Evolutionary conservation across 192 early-diverging fungal species (phyloP).

Genomic region (Backusella tarrabulga): DNA sequence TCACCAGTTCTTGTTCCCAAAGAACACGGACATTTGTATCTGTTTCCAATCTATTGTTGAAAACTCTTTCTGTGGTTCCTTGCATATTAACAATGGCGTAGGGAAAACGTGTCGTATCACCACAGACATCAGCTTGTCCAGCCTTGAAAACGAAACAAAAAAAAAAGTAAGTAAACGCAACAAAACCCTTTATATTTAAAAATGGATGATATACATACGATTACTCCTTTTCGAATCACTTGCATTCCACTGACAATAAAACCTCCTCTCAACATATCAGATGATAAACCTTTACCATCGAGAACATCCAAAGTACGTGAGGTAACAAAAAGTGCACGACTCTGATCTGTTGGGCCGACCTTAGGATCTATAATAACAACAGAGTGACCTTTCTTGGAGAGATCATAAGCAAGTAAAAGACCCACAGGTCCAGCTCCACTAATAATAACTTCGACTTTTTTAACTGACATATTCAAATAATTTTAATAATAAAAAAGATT

Average conservation of each 20-base stretch:
- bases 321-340: conserved; percentile 18
- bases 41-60: neutral
- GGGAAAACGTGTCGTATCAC: conserved; percentile 15
- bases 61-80: conserved; percentile 13
- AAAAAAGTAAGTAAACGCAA: neutral
- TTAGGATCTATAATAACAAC: conserved; percentile 14
- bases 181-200: too few relatives aligned
- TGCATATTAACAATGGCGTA: conserved; percentile 18
- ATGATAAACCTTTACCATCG: neutral
- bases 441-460: conserved; percentile 16
- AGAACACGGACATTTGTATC: neutral
- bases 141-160: neutral
- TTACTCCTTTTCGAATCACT: neutral
- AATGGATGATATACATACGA: neutral
- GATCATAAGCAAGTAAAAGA: conserved; percentile 18
- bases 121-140: neutral
- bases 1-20: conserved; percentile 15
- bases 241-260: neutral
- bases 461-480: neutral
- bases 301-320: conserved; percentile 20
- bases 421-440: conserved; percentile 29
- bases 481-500: too few relatives aligned
- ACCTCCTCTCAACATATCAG: neutral
- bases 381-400: conserved; percentile 11
- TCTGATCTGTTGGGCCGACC: conserved; percentile 7